These are phyloP conservation scores for Rhodomyrtus tomentosa DNA, from an alignment of 345 rosid species.

Conservation along the genomic window DNA sequence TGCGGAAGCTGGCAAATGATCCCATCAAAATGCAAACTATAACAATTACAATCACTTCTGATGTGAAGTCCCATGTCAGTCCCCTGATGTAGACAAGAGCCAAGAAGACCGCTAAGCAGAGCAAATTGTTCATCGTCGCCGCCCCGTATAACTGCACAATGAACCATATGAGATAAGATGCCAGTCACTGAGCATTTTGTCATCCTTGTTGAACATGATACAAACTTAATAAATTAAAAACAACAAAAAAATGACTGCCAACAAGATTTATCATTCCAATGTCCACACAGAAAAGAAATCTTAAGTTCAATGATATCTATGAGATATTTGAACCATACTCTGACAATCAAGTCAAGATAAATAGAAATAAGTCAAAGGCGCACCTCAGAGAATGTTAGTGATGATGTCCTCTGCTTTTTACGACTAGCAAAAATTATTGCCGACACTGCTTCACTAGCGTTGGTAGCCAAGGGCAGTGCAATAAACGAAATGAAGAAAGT, in stretches of 20 bases:
- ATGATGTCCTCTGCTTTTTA: conserved; percentile 65
- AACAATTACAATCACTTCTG: conserved; percentile 78
- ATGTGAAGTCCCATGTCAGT: conserved; percentile 86
- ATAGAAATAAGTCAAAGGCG: neutral
- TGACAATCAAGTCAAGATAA: neutral
- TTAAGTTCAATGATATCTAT: neutral
- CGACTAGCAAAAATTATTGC: conserved; percentile 85
- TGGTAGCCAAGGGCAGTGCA: conserved; percentile 84
- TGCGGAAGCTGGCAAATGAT: conserved; percentile 70
- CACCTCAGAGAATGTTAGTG: conserved; percentile 94
- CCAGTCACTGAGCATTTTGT: neutral
- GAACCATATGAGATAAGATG: neutral
- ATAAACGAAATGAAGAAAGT: conserved; percentile 93
- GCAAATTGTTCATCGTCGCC: conserved; percentile 83
- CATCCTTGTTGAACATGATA: neutral
- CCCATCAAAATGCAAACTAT: conserved; percentile 85
- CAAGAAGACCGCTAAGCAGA: conserved; percentile 83
- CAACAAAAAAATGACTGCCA: neutral
- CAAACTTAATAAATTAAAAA: neutral
- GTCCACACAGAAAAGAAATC: neutral
- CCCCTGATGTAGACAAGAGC: conserved; percentile 71
- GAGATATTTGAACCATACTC: neutral
- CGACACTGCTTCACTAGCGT: conserved; percentile 91
- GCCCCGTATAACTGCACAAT: conserved; percentile 82
- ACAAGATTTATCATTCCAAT: neutral